A percentile compares a stretch with the other conserved stretches of the same genome.
These are phyloP conservation scores for Spatholobus suberectus DNA, from an alignment of 306 rosid species.

Conservation along the genomic window DNA sequence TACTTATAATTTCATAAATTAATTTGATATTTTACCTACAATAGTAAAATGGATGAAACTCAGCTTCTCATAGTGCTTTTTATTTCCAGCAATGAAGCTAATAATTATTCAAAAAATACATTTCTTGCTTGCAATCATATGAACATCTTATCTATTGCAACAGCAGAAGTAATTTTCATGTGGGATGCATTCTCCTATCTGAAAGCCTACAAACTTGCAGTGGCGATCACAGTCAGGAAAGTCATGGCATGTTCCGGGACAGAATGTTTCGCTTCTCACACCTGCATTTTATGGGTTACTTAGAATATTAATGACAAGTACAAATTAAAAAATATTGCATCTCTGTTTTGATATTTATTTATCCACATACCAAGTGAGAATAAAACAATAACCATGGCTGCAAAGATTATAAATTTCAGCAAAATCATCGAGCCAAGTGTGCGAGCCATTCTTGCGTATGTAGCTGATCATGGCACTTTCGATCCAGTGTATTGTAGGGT, in stretches of 20 bases:
- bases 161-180: background rate
- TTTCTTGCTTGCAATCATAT: background rate
- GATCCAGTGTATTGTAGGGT: no score
- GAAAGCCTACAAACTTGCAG: background rate
- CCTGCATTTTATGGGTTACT: no score
- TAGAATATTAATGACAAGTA: no score
- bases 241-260: background rate
- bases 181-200: background rate
- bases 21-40: background rate
- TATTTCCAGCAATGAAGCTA: background rate
- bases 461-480: no score
- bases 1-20: no score
- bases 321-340: background rate
- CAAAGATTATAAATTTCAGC: background rate
- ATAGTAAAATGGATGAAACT: no score
- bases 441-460: background rate
- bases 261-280: background rate
- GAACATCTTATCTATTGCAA: background rate
- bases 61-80: background rate
- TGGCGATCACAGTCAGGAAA: background rate
- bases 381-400: background rate
- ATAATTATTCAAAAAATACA: background rate
- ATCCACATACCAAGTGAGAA: background rate
- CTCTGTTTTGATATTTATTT: background rate
- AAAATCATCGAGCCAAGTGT: background rate